These are phyloP conservation scores for Pyronema domesticum DNA, from an alignment of 495 filamentous ascomycete species.

Conservation along the genomic window DNA sequence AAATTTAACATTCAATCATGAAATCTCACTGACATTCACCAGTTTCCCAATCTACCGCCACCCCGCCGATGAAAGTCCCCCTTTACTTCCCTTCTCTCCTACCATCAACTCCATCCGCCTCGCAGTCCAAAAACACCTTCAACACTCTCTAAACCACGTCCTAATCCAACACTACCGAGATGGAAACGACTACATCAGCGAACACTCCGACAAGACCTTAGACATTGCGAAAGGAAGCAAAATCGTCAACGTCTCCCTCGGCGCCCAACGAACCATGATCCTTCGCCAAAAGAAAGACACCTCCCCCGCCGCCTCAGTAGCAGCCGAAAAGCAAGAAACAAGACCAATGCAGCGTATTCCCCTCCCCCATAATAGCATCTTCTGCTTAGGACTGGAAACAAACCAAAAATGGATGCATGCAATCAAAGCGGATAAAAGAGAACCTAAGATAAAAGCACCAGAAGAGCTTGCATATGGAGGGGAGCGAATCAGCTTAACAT, in stretches of 20 bases:
- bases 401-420: conserved; percentile 81
- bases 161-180: conserved; percentile 84
- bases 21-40: conserved; percentile 4
- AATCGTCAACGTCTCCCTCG: conserved; percentile 85
- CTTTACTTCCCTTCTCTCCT: conserved; percentile 53
- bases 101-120: conserved; percentile 50
- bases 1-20: neutral
- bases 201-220: conserved; percentile 92
- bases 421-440: conserved; percentile 71
- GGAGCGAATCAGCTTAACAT: conserved; percentile 80
- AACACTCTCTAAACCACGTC: conserved; percentile 78
- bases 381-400: conserved; percentile 60
- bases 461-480: conserved; percentile 57
- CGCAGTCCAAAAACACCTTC: conserved; percentile 46
- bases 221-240: conserved; percentile 66
- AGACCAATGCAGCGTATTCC: conserved; percentile 46
- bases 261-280: conserved; percentile 78
- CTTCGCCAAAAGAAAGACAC: conserved; percentile 58
- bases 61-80: conserved; percentile 77
- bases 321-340: conserved; percentile 2
- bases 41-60: conserved; percentile 84
- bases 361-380: conserved; percentile 78
- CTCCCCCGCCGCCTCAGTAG: neutral
- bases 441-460: conserved; percentile 40
- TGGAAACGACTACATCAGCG: conserved; percentile 86